Evolutionary conservation across 2,329 filamentous ascomycete species (phyloP).

Genomic region (Chalaropsis thielavioides): DNA sequence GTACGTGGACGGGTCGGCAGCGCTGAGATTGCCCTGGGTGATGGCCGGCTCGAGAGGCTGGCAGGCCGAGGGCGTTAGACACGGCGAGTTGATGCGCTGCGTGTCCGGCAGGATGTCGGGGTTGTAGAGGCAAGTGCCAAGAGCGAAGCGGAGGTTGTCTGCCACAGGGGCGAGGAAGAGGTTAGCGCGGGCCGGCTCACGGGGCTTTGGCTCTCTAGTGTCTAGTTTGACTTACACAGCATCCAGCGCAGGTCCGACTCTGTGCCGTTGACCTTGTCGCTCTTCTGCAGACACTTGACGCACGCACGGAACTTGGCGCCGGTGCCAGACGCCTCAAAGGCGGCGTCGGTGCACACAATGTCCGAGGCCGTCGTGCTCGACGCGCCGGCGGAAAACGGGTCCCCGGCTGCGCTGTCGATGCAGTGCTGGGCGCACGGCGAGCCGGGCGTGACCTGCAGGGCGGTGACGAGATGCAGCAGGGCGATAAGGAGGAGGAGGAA

Average conservation of each 20-base stretch:
- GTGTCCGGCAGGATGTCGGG: conserved; percentile 24
- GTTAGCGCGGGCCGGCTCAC: too few species aligned
- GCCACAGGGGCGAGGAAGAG: not conserved
- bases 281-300: conserved; percentile 33
- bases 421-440: conserved; percentile 38
- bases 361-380: conserved; percentile 33
- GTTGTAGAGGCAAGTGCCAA: conserved; percentile 34
- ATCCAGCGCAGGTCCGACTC: conserved; percentile 34
- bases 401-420: conserved; percentile 26
- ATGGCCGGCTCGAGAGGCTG: conserved; percentile 28
- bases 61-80: conserved; percentile 31
- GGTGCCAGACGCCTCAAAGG: conserved; percentile 26
- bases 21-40: conserved; percentile 23
- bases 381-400: conserved; percentile 24
- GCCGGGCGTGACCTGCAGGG: conserved; percentile 35
- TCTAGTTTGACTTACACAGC: conserved; percentile 35
- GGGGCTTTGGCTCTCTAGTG: too few species aligned
- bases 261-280: conserved; percentile 27
- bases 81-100: conserved; percentile 28
- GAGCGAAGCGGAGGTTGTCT: conserved; percentile 38
- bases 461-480: conserved; percentile 15
- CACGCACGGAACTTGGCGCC: conserved; percentile 37
- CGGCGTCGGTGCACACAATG: conserved; percentile 32
- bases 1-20: conserved; percentile 22
- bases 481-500: not conserved